Evolutionary conservation across 2,329 filamentous ascomycete species (phyloP).

Genomic region (Seiridium cupressi): DNA sequence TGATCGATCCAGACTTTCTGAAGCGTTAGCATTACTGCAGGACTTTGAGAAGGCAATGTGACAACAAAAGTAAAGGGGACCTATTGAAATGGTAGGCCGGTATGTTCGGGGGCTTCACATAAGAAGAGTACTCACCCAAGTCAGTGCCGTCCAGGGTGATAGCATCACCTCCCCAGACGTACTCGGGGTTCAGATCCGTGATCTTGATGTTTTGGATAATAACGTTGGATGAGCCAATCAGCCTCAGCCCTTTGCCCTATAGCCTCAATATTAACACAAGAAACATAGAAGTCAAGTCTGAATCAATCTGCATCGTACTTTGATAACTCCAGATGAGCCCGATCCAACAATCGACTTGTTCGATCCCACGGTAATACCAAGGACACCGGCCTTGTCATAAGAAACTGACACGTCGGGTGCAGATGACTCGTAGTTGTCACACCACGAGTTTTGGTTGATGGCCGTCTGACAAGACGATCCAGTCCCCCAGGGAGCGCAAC

Average conservation of each 20-base stretch:
- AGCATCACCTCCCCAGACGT: slow-evolving; percentile 57
- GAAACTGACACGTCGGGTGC: slow-evolving; percentile 43
- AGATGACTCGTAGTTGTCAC: slow-evolving; percentile 55
- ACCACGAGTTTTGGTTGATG: slow-evolving; percentile 60
- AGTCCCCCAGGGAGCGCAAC: slow-evolving; percentile 59
- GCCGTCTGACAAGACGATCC: slow-evolving; percentile 52
- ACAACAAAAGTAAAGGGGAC: no score
- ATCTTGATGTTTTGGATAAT: slow-evolving; percentile 58
- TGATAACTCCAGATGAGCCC: slow-evolving; percentile 52
- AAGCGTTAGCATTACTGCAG: background rate
- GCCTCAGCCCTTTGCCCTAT: slow-evolving; percentile 51
- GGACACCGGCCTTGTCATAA: slow-evolving; percentile 50
- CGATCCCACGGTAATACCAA: slow-evolving; percentile 50
- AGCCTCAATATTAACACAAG: background rate
- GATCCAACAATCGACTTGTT: slow-evolving; percentile 58
- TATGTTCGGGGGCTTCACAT: no score
- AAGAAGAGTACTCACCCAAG: slow-evolving; percentile 13
- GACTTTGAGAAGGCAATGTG: no score
- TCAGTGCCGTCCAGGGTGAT: slow-evolving; percentile 48
- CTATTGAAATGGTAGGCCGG: no score
- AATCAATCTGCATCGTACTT: slow-evolving; percentile 14
- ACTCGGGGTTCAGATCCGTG: slow-evolving; percentile 51
- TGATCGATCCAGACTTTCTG: slow-evolving; percentile 47
- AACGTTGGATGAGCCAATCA: slow-evolving; percentile 49
- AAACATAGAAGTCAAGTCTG: background rate